phyloP scores from a whole-genome alignment of 2,329 filamentous ascomycete species.

The Colletotrichum tofieldiae region DNA sequence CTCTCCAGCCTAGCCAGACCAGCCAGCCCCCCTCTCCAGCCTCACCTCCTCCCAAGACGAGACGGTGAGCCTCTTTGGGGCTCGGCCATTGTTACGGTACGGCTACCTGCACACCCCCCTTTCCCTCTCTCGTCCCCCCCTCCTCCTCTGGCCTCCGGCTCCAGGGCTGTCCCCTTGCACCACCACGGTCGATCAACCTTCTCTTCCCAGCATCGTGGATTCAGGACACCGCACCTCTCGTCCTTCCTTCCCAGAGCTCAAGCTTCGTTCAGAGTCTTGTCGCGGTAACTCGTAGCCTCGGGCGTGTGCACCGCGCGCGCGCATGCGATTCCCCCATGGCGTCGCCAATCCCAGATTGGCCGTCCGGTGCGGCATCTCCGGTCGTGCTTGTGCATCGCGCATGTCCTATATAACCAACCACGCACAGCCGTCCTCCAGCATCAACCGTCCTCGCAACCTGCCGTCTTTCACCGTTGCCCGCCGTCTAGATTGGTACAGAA shows the following conservation, averaged over 20 bases:
- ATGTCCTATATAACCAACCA: not conserved
- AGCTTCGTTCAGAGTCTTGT: conserved; percentile 2
- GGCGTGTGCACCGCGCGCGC: not conserved
- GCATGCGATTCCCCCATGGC: conserved; percentile 19
- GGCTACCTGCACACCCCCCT: conserved; percentile 1
- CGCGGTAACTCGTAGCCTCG: conserved; percentile 2
- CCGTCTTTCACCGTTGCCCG: not conserved
- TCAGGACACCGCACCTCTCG: conserved; percentile 8
- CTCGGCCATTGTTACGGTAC: not conserved
- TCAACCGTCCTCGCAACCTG: not conserved
- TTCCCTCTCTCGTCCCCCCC: conserved; percentile 7
- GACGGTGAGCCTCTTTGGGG: conserved; percentile 12
- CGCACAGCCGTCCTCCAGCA: not conserved
- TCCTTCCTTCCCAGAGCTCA: conserved; percentile 5
- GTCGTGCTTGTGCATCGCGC: conserved; percentile 16
- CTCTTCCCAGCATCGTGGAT: conserved; percentile 37
- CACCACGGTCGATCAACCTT: conserved; percentile 21
- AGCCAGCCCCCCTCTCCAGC: not conserved
- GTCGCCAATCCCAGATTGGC: conserved; percentile 26
- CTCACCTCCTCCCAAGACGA: conserved; percentile 4
- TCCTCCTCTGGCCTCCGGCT: conserved; percentile 4
- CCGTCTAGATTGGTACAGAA: not conserved
- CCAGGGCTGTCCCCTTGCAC: conserved; percentile 35
- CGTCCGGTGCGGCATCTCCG: conserved; percentile 22
- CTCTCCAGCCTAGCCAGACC: too few species aligned